Evolutionary conservation across 2,329 filamentous ascomycete genomes (phyloP), one percentile per base, ranked within the genome.

Genomic region (Neocatenulostroma microsporum): DNA sequence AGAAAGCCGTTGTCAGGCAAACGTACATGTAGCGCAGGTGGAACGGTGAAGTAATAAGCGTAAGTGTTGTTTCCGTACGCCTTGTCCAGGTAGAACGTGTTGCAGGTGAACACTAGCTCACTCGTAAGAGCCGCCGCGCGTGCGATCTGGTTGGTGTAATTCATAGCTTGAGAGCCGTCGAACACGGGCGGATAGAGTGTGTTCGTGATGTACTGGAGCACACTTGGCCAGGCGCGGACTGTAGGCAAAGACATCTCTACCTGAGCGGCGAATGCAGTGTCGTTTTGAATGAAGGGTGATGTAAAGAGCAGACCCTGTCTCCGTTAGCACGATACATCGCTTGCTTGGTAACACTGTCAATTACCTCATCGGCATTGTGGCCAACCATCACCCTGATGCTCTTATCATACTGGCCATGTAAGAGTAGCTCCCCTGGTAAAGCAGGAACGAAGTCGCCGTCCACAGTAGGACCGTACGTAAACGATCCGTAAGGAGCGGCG

Each of bases 21-120:
- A n/a, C n/a, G n/a, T n/a, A n/a, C n/a, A 48, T 78, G 74, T 23
- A 72, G 58, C 6, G 62, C 72, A 0, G 73, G 72, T 0, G 67
- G 67, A 1, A 73, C 62, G 15, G 64, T 59, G 48, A 76, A 78
- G 17, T 68, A 54, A 56, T 77, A 76, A 2, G 61, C 60, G 50
- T 69, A 70, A 0, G 69, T 69, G 8, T 62, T 34, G 51, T 71
- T 70, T 9, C 51, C 20, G 51, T 59, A 68, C 6, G 66, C 72
- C 2, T 55, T 57, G 37, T 64, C 62, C 3, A 77, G 58, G 47
- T 64, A 73, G 48, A 67, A 61, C 11, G 71, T 66, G 46, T 73
- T 73, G 62, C 74, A 77, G 21, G 56, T 60, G 47, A 73, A 71
- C 39, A 39, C 30, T 6, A 42, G 38, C 37, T 77, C 73, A 10